These are phyloP conservation scores for Blastocladiella britannica DNA, from an alignment of 192 early-diverging fungal species.

Conservation along the genomic window DNA sequence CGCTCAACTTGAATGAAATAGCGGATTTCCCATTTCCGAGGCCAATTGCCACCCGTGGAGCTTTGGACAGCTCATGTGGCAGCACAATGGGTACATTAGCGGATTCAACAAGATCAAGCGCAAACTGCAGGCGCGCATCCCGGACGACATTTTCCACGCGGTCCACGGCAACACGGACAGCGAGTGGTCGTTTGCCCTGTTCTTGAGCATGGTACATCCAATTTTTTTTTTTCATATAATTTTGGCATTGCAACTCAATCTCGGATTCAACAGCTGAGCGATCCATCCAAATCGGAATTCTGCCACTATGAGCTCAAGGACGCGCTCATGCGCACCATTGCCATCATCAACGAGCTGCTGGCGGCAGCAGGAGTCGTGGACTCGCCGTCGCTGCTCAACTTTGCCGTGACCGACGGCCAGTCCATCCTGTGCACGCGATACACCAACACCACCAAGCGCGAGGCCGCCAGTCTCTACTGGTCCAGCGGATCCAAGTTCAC, in stretches of 20 bases:
- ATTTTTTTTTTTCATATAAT: not conserved
- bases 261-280: slow-evolving; percentile 12
- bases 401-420: slow-evolving; percentile 63
- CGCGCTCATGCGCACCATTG: slow-evolving; percentile 56
- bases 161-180: slow-evolving; percentile 63
- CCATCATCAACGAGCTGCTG: slow-evolving; percentile 47
- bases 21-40: slow-evolving; percentile 27
- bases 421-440: slow-evolving; percentile 56
- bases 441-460: slow-evolving; percentile 39
- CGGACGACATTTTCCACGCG: slow-evolving; percentile 43
- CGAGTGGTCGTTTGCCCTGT: slow-evolving; percentile 61
- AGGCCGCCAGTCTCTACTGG: slow-evolving; percentile 56
- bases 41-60: slow-evolving; percentile 51
- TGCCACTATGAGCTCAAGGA: slow-evolving; percentile 35
- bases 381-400: slow-evolving; percentile 52
- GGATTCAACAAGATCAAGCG: slow-evolving; percentile 52
- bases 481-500: slow-evolving; percentile 56
- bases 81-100: slow-evolving; percentile 56
- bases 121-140: slow-evolving; percentile 31
- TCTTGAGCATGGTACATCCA: slow-evolving; percentile 29
- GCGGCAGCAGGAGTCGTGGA: slow-evolving; percentile 36
- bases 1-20: too few relatives aligned
- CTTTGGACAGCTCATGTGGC: slow-evolving; percentile 58
- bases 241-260: not conserved
- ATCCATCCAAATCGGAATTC: slow-evolving; percentile 24